Evolutionary conservation across 2,329 filamentous ascomycete genomes (phyloP), one percentile per base, ranked within the genome.

Genomic region (Penicillium sp.): DNA sequence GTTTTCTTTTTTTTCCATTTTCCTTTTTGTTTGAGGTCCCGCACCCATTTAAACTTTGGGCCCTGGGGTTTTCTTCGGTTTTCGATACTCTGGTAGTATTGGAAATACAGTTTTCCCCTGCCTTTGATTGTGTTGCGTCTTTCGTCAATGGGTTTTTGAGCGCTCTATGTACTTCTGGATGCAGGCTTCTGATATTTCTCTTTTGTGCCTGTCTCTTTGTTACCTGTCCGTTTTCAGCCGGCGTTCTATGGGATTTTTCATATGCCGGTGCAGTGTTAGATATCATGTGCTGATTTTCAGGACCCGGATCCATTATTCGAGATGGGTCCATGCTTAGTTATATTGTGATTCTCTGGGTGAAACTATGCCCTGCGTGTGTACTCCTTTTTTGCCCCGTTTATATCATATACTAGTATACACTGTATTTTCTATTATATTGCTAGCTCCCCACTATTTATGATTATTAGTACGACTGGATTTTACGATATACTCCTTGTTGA

Each of bases 1-100:
- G 14, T 2, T 26, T 37, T 36, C 47, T 21, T 26, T 29, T 46
- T 40, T 16, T 26, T 4, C 7, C 29, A 10, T 44, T 29, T 23
- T 44, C 19, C 16, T 29, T 44, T 16, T 44, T 31, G 14, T 37
- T 37, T 19, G 29, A 23, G 51, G 50, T 44, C 48, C 48, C 51
- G 45, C 40, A 37, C 43, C 40, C 14, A 52, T 55, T 60, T 54
- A 52, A 60, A 46, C 43, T 58, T 52, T 58, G 51, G 46, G 52
- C 55, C 37, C 46, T 43, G 42, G 57, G 48, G 34, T 29, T 13
- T 31, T 52, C 6, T 45, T 45, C 28, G 18, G 42, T 59, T 34
- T 26, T 40, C 36, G 36, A 51, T 54, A 37, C 52, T 60, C 52
- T 34, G 51, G 44, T 43, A 55, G 55, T 53, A 53, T 45, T 44